Evolutionary conservation across 495 filamentous ascomycete genomes (phyloP).

Genomic region (Cetradonia linearis): DNA sequence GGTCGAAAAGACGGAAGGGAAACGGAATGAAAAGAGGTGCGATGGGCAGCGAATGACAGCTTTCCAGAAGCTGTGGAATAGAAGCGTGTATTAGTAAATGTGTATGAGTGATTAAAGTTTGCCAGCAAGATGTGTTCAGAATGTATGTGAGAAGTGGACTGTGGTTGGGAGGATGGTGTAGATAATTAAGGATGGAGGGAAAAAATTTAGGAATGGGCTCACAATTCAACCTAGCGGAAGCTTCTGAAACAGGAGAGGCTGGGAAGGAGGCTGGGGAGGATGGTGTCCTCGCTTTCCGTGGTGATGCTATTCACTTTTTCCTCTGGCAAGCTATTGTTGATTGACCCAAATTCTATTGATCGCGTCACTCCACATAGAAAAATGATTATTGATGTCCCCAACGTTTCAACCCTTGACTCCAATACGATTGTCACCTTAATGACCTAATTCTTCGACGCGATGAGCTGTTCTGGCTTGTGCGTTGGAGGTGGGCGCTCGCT

Average conservation of each 20-base stretch:
- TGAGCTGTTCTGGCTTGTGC: neutral
- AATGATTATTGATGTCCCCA: neutral
- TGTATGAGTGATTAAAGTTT: constrained; percentile 9
- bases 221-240: neutral
- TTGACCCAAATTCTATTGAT: neutral
- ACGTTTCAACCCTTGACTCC: neutral
- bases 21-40: constrained; percentile 2
- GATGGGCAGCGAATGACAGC: neutral
- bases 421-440: constrained; percentile 3
- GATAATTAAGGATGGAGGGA: neutral
- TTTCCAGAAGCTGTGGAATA: constrained; percentile 15
- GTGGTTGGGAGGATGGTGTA: neutral
- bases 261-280: neutral
- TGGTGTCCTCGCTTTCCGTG: neutral
- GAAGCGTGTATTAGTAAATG: constrained; percentile 1
- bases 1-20: neutral
- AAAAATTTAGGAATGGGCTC: neutral
- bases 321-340: constrained; percentile 2
- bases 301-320: constrained; percentile 11
- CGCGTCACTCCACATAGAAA: neutral
- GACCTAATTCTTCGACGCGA: neutral
- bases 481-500: neutral
- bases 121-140: constrained; percentile 13
- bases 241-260: constrained; percentile 7
- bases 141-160: neutral